Conservation (phyloP, 2,329 filamentous ascomycete genomes). For the Penicillium frequentans region DNA sequence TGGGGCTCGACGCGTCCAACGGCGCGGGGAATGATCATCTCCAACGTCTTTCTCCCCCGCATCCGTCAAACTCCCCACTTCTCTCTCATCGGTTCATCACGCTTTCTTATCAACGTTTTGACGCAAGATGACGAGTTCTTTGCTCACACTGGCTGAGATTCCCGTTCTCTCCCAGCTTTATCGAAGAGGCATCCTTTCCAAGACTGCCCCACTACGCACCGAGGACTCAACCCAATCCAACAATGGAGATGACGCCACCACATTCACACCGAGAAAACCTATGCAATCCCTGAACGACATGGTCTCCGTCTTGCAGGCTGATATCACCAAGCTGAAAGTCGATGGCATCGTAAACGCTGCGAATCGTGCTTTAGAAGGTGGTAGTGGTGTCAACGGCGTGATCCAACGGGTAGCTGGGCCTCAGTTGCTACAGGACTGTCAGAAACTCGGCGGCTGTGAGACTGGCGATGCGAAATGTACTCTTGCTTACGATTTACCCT, state of each 20-base stretch:
- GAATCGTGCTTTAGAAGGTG: constrained; percentile 74
- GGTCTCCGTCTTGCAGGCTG: constrained; percentile 69
- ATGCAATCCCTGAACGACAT: constrained; percentile 51
- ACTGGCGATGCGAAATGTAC: constrained; percentile 86
- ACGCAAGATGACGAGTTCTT: constrained; percentile 18
- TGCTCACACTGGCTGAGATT: constrained; percentile 35
- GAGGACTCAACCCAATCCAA: too few species aligned
- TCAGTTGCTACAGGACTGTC: constrained; percentile 68
- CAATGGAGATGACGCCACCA: neutral
- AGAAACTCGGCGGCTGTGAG: constrained; percentile 67
- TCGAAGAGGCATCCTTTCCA: constrained; percentile 52
- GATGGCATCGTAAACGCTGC: constrained; percentile 94
- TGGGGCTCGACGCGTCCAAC: neutral
- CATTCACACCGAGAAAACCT: constrained; percentile 23
- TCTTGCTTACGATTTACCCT: constrained; percentile 71
- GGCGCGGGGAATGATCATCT: constrained; percentile 1
- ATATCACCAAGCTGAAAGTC: constrained; percentile 77
- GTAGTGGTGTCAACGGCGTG: constrained; percentile 86
- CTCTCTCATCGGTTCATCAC: neutral
- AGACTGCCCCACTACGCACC: constrained; percentile 24
- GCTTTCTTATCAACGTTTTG: neutral
- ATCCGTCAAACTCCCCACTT: neutral
- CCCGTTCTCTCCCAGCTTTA: constrained; percentile 62
- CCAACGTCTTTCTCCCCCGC: neutral
- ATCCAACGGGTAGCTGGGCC: constrained; percentile 83